These are phyloP conservation scores for Phytophthora tentaculata DNA, from an alignment of 352 stramenopile species.

Conservation along the genomic window DNA sequence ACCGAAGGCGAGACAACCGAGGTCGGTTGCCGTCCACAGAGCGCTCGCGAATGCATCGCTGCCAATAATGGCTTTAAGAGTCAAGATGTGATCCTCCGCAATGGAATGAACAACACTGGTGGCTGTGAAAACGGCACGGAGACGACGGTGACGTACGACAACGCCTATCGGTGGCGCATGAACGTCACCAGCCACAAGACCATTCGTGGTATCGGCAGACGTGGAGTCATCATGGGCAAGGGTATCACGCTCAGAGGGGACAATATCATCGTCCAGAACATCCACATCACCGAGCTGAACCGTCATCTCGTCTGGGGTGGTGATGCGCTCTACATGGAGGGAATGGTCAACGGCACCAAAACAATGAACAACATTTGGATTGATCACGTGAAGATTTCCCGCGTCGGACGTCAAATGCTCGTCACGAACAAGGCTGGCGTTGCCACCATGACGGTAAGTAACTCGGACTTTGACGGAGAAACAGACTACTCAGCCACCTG, in stretches of 20 bases:
- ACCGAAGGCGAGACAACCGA: slow-evolving; percentile 43
- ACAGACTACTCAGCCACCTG: not conserved
- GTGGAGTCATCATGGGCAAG: slow-evolving; percentile 46
- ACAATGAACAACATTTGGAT: not conserved
- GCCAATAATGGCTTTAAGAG: not conserved
- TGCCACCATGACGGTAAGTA: not conserved
- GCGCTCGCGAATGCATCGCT: not conserved
- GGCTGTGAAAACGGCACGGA: slow-evolving; percentile 40
- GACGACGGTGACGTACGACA: slow-evolving; percentile 28
- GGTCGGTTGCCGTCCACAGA: slow-evolving; percentile 24
- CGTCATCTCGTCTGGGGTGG: slow-evolving; percentile 45
- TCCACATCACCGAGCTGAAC: slow-evolving; percentile 55
- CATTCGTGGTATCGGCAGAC: slow-evolving; percentile 44
- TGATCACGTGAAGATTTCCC: not conserved
- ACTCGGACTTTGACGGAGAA: not conserved
- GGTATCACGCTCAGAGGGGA: slow-evolving; percentile 35
- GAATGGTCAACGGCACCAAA: not conserved
- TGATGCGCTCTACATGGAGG: slow-evolving; percentile 31
- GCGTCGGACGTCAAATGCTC: not conserved
- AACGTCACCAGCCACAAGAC: slow-evolving; percentile 46
- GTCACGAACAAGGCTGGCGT: not conserved
- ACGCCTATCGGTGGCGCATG: slow-evolving; percentile 27
- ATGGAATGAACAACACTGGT: slow-evolving; percentile 25
- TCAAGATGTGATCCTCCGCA: not conserved
- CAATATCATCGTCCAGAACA: slow-evolving; percentile 58